Conservation (phyloP, 495 filamentous ascomycete species). For the Mycothermus thermophilus region DNA sequence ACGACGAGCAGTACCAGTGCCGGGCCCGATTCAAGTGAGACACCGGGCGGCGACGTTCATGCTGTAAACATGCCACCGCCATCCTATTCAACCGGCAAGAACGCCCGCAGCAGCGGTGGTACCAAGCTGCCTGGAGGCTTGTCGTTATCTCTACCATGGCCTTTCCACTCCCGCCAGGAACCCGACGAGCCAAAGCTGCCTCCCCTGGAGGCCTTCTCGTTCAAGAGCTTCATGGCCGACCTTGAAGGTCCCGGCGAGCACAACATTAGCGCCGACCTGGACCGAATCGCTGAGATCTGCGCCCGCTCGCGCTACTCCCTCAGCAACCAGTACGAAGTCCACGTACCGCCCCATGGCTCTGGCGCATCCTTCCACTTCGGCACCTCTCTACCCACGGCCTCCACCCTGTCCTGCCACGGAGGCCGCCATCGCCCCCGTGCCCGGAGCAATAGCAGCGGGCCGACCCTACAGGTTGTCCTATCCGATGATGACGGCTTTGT, state of each 20-base stretch:
- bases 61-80: constrained; percentile 16
- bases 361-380: constrained; percentile 24
- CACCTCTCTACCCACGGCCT: constrained; percentile 1
- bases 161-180: constrained; percentile 6
- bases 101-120: constrained; percentile 6
- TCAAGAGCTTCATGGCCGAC: constrained; percentile 43
- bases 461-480: constrained; percentile 37
- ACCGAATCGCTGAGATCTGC: constrained; percentile 46
- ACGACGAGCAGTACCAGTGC: constrained; percentile 1
- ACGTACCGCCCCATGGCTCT: constrained; percentile 40
- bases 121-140: too few relatives aligned
- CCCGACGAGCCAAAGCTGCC: constrained; percentile 27
- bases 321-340: constrained; percentile 47
- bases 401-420: constrained; percentile 11
- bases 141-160: constrained; percentile 15
- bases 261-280: constrained; percentile 34
- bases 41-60: constrained; percentile 1
- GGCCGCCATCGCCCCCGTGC: constrained; percentile 5
- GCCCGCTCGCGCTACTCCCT: constrained; percentile 40
- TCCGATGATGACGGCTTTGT: too few relatives aligned
- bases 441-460: constrained; percentile 13
- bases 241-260: constrained; percentile 21
- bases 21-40: not conserved
- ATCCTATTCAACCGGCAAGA: constrained; percentile 19
- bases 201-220: constrained; percentile 42